Base-by-base conservation (phyloP, 1,284 basidiomycete species). In the Thecaphora frezii region DNA sequence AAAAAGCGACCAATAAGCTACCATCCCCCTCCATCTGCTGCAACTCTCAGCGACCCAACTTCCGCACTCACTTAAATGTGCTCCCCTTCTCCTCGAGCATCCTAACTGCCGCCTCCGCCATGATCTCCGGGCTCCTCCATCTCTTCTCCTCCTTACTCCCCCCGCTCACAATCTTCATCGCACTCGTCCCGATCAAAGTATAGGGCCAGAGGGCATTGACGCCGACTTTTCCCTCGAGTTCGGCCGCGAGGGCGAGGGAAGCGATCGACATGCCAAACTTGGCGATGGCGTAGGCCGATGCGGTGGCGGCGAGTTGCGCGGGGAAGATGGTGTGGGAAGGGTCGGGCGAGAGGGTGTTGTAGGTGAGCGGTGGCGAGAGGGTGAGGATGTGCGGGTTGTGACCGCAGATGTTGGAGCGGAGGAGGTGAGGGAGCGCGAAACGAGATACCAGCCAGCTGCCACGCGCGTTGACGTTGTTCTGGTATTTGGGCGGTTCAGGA, bases 331-430 rank as follows among this genome's bases (percentile, higher is more conserved):
- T 51, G 9, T 22, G 7, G 38, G 18, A 9, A 13, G 36, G 10
- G 23, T 10, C 48, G 8, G 49, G 41, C 19, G 59, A 58, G 25
- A 67, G 58, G 10, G 66, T 67, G 36, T 60, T 54, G 37, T 63
- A 67, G 36, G 36, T 53, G 5, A 79, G 50, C 0, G 77, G 77
- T 0, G 77, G 77, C 0, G 69, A 66, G 10, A 79, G 61, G 13
- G 76, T 77, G 2, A 79, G 50, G 28, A 79, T 69, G 55, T 79
- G 78, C 0, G 78, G 78, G 44, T 77, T 78, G 30, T 64, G 52
- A 1, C 41, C 44, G 1, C 39, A 39, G 0, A 26, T n/a, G 2
- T 66, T 53, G 0, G 72, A 73, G 3, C 38, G 7, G 21, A 72
- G 57, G 13, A 79, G 63, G 46, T 79, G 73, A 0, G 77, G 76